Percentiles rank a stretch among this genome's conserved stretches.
phyloP scores from a whole-genome alignment of 176 grass and related monocot species.

The Tillandsia fasciculata region DNA sequence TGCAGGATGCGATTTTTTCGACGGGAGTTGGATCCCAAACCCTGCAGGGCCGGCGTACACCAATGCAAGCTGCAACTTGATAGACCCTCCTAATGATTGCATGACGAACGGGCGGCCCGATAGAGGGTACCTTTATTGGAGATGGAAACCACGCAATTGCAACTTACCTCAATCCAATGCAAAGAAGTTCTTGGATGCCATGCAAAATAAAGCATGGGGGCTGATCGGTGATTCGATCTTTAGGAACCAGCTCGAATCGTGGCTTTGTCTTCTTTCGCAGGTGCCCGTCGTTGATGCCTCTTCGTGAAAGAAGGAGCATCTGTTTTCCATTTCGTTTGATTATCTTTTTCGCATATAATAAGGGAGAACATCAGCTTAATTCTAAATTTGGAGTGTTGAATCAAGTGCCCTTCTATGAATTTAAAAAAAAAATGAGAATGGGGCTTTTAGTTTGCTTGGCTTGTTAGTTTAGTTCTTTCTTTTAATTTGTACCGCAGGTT shows the following conservation, averaged over 20 bases:
- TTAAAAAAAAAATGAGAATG: too few species aligned
- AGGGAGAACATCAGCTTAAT: too few species aligned
- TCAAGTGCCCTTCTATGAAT: too few species aligned
- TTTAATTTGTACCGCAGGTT: too few species aligned
- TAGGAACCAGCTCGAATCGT: slow-evolving; percentile 76
- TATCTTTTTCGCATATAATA: too few species aligned
- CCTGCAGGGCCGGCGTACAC: slow-evolving; percentile 52
- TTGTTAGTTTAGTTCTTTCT: too few species aligned
- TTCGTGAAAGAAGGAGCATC: neutral
- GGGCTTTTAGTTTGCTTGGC: too few species aligned
- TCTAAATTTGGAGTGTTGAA: too few species aligned
- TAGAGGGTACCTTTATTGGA: slow-evolving; percentile 66
- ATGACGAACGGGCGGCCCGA: slow-evolving; percentile 79
- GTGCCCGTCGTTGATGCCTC: slow-evolving; percentile 16
- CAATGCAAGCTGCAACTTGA: slow-evolving; percentile 70
- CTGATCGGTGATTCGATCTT: slow-evolving; percentile 88
- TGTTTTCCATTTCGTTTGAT: too few species aligned
- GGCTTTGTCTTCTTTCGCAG: slow-evolving; percentile 86
- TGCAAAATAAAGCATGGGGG: slow-evolving; percentile 62
- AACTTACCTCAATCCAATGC: slow-evolving; percentile 41
- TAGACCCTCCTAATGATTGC: slow-evolving; percentile 83
- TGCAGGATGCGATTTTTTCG: slow-evolving; percentile 64
- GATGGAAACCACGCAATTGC: slow-evolving; percentile 80
- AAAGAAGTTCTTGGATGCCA: slow-evolving; percentile 52
- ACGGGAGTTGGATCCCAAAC: slow-evolving; percentile 58